Evolutionary conservation across 116 monocot genomes (phyloP), one percentile per base, ranked within the genome.

Genomic region (Posidonia oceanica): DNA sequence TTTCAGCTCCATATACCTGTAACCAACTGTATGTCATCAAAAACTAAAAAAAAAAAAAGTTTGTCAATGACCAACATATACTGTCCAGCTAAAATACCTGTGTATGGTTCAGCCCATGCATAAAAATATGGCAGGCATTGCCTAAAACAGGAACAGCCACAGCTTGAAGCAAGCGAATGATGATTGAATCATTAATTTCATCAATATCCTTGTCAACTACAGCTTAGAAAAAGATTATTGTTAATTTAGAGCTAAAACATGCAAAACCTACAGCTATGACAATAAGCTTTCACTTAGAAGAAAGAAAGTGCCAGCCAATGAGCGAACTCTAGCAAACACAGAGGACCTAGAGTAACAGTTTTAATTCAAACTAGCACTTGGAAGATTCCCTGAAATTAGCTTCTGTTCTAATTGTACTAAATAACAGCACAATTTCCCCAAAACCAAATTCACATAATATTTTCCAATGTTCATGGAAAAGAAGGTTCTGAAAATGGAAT

Each of bases 1-100:
- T 94, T 67, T 94, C 94, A 11, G 78, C 84, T 59, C 91, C 94
- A 83, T 84, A 88, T 73, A 94, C 75, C 94, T 94, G 75, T 29
- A 62, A 8, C 17, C 1, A 29, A 29, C 29, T 29, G 1, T 29
- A 29, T 29, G 23, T 29, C 39, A 37, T 56, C n/a, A 38, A 4
- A 70, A 16, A 58, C 4, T 0, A 3, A 57, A 17, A 39, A 15
- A 18, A 40, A 29, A 16, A 40, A 18, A 14, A 36, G 56, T 29
- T 38, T 55, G 20, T 14, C 5, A 37, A 66, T 14, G 36, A 23
- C 38, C 48, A 52, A 39, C 59, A 6, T 14, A 67, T 21, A 58
- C 5, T 59, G 14, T 4, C 8, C n/a, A 54, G 6, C 21, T 59
- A 55, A 52, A 39, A 39, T 81, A 94, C 90, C 94, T 88, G 84